phyloP scores from a whole-genome alignment of 1,139 yeast genomes.

The Ogataea hybrid region DNA sequence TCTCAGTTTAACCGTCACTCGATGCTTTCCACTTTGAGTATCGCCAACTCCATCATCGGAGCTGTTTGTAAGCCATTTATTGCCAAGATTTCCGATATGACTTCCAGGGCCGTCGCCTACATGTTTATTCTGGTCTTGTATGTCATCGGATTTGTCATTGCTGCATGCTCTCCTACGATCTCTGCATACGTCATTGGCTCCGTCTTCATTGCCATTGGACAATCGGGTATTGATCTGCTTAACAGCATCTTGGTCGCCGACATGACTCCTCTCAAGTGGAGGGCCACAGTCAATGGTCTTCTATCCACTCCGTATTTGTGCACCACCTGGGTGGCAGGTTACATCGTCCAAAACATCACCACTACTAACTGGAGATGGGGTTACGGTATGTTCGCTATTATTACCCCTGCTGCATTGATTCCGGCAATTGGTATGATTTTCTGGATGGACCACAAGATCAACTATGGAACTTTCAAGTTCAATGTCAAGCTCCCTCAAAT shows the following conservation, averaged over 20 bases:
- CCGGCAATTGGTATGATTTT: constrained; percentile 34
- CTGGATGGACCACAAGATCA: constrained; percentile 33
- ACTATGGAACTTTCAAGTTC: constrained; percentile 12
- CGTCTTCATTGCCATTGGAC: constrained; percentile 34
- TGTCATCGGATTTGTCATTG: constrained; percentile 33
- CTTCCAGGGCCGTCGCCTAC: constrained; percentile 34
- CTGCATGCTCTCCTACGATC: constrained; percentile 32
- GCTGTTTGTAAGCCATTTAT: constrained; percentile 33
- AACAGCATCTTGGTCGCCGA: constrained; percentile 36
- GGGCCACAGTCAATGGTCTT: constrained; percentile 32
- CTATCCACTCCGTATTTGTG: constrained; percentile 34
- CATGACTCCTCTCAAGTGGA: constrained; percentile 36
- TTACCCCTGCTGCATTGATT: constrained; percentile 33
- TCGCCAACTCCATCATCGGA: constrained; percentile 34
- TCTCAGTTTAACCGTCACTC: constrained; percentile 37
- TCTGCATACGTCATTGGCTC: constrained; percentile 35
- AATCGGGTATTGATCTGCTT: constrained; percentile 30
- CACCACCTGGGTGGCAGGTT: constrained; percentile 37
- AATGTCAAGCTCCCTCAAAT: not conserved
- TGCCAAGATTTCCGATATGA: constrained; percentile 35
- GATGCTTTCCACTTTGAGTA: constrained; percentile 32
- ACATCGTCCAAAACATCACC: constrained; percentile 33
- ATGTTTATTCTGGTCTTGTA: constrained; percentile 29
- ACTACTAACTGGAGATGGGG: constrained; percentile 41
- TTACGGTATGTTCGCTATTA: constrained; percentile 40